Base-by-base conservation (phyloP, 371 early-diverging fungal species). In the Smittium culicis region DNA sequence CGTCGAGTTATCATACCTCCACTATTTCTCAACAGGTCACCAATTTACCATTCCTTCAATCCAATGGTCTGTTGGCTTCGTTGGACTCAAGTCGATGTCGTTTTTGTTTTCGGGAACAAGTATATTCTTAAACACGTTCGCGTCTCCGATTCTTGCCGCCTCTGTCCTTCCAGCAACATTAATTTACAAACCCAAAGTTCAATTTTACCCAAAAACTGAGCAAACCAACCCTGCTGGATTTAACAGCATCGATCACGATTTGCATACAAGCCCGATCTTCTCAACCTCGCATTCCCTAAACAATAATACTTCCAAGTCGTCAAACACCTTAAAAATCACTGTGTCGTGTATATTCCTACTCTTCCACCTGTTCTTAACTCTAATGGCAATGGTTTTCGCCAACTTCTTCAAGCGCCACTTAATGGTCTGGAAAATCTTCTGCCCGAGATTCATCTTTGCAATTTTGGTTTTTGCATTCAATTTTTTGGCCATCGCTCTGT, bases 401-500 rank as follows among this genome's bases (percentile, higher is more conserved):
- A 84, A 80, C 20, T 76, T 82, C 65, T 82, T 91, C 66, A 77
- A 88, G 55, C 76, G 94, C 1, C 95, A 96, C 73, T 79, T 94
- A 69, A 92, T 93, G 94, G 91, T 93, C 20, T 96, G 95, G 96
- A 89, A 91, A 69, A 83, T 94, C 27, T 96, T 91, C 82, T 92
- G 91, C 1, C 95, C 96, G 0, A 79, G 93, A 65, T 92, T 88
- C 69, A 80, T 96, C 73, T 79, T 92, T 45, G 85, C 83, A 11
- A 85, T 74, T 45, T 11, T 45, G 45, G 5, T 45, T 45, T 45
- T 11, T 45, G 45, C 11, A 45, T 45, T 45, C 20, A 11, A 5
- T 20, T 45, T 45, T 45, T 11, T 45, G 5, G 45, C 45, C 20
- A 45, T 45, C 20, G 20, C 20, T 11, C 5, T 45, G 45, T 5